Base-by-base conservation (phyloP, 2,329 filamentous ascomycete genomes). In the Fusarium scirpi region DNA sequence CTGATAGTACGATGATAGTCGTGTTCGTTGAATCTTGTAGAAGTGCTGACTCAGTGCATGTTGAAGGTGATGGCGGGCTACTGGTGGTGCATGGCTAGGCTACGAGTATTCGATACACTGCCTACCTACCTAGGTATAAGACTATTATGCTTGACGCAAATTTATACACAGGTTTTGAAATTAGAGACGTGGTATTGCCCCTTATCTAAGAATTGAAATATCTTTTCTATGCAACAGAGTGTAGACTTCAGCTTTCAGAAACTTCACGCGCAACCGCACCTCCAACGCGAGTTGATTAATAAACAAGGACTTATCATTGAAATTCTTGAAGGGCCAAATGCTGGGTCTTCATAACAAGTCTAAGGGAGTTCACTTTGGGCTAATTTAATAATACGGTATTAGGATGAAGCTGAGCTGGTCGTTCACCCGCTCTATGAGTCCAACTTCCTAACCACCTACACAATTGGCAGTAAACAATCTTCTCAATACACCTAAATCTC, bases 161-260 rank as follows among this genome's bases (percentile, higher is more conserved):
- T 34, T 34, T 18, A 18, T 5, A 9, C 15, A 5, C 15, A 16
- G 16, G 15, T 3, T 69, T 69, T 69, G 66, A 69, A 67, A 66
- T 57, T 69, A 8, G n/a, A 12, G 20, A 8, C 6, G 13, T 27
- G 11, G 4, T 6, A 8, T 12, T n/a, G 0, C 3, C 7, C 8
- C 7, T 3, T 29, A 24, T 29, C 6, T 7, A 1, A 4, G 13
- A 1, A 2, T 4, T 10, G 16, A 20, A 13, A 3, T 8, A 10
- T 40, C 9, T 41, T 16, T 30, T 30, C 11, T 22, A 5, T 24
- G 9, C 12, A 6, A 7, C 15, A 12, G 13, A 11, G n/a, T 29
- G 12, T 45, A 18, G n/a, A 22, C 22, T 22, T 5, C 5, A 24
- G 8, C 6, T 10, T n/a, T 18, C 18, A 20, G 24, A 20, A 41